Conservation (phyloP, 148 eudicot genomes). For the Cornus suecica region DNA sequence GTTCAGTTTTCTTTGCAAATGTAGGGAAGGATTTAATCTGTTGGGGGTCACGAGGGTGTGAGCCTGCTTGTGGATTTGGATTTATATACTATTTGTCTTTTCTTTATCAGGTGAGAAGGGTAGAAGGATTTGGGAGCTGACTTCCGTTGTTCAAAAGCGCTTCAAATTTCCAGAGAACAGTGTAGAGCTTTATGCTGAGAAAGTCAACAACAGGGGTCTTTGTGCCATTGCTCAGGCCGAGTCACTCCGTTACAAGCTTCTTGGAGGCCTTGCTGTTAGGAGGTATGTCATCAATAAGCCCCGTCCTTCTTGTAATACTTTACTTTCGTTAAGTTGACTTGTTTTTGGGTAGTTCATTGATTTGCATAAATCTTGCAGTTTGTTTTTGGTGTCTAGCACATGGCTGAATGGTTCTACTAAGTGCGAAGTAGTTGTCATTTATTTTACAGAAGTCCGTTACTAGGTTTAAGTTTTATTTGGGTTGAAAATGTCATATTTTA, state of each 20-base stretch:
- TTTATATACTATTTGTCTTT: not conserved
- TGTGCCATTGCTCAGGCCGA: constrained; percentile 64
- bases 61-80: not conserved
- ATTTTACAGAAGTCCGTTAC: no score
- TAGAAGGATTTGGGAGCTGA: constrained; percentile 57
- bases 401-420: not conserved
- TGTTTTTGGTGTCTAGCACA: not conserved
- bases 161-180: constrained; percentile 61
- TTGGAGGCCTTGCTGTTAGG: constrained; percentile 55
- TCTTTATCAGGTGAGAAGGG: constrained; percentile 46
- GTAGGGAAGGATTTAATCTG: no score
- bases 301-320: not conserved
- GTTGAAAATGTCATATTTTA: no score
- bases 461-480: no score
- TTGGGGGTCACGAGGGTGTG: no score
- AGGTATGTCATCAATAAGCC: constrained; percentile 29
- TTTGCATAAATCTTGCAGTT: not conserved
- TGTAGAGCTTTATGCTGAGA: constrained; percentile 61
- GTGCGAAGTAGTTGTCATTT: not conserved
- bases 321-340: not conserved
- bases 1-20: no score
- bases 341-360: not conserved
- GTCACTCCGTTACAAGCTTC: constrained; percentile 62
- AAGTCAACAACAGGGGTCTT: constrained; percentile 54
- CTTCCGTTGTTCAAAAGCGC: constrained; percentile 57